Evolutionary conservation across 2,329 filamentous ascomycete species (phyloP).

Genomic region (Fusarium odoratissimum): DNA sequence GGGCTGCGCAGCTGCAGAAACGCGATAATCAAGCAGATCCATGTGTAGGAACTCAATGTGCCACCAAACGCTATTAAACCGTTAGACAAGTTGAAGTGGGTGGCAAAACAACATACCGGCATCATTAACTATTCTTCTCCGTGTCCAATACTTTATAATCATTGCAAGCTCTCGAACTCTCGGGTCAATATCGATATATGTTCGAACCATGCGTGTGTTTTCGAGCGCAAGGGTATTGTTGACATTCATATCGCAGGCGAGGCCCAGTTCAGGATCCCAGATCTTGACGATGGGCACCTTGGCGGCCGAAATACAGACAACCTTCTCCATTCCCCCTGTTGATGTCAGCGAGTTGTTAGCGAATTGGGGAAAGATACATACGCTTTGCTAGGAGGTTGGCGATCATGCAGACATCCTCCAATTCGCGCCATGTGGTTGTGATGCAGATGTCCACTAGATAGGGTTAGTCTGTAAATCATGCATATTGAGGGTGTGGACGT

Average conservation of each 20-base stretch:
- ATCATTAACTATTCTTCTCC: conserved; percentile 91
- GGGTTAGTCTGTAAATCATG: conserved; percentile 21
- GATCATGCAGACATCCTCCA: conserved; percentile 91
- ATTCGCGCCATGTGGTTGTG: conserved; percentile 86
- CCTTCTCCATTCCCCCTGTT: conserved; percentile 93
- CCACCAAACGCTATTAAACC: conserved; percentile 79
- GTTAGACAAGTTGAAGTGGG: conserved; percentile 32
- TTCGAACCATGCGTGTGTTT: conserved; percentile 98
- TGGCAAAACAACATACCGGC: conserved; percentile 74
- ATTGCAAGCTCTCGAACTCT: conserved; percentile 93
- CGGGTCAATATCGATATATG: conserved; percentile 92
- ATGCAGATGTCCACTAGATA: conserved; percentile 93
- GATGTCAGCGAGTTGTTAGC: conserved; percentile 48
- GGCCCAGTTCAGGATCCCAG: conserved; percentile 91
- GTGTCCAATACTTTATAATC: conserved; percentile 98
- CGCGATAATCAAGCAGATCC: conserved; percentile 98
- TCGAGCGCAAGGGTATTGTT: conserved; percentile 96
- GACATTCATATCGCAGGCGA: conserved; percentile 98
- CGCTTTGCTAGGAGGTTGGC: conserved; percentile 86
- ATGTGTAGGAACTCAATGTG: conserved; percentile 97
- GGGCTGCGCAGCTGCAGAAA: conserved; percentile 90
- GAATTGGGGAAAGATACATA: conserved; percentile 61
- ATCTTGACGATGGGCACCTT: conserved; percentile 99
- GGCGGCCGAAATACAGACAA: conserved; percentile 92
- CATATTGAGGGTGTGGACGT: conserved; percentile 50